phyloP scores from a whole-genome alignment of 2,329 filamentous ascomycete species.

The Coniella lustricola region DNA sequence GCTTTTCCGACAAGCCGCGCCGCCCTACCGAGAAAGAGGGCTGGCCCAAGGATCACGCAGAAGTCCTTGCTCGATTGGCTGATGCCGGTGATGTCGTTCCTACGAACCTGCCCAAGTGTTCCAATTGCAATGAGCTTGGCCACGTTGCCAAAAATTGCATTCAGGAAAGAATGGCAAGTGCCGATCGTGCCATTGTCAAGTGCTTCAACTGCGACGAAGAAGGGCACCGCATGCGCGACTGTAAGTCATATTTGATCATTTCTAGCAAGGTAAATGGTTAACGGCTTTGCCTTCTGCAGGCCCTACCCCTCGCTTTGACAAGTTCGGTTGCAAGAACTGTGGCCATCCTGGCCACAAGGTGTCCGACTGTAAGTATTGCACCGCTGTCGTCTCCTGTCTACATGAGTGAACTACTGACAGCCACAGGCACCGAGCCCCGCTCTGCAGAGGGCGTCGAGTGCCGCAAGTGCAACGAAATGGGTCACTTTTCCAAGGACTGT shows the following conservation, averaged over 20 bases:
- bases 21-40: constrained; percentile 51
- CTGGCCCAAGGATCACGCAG: constrained; percentile 52
- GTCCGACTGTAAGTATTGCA: constrained; percentile 38
- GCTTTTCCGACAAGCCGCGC: constrained; percentile 49
- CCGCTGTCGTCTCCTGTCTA: background rate
- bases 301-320: constrained; percentile 54
- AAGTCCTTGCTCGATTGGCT: constrained; percentile 57
- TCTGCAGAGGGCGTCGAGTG: constrained; percentile 57
- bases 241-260: constrained; percentile 33
- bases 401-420: constrained; percentile 19
- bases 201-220: constrained; percentile 59
- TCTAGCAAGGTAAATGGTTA: constrained; percentile 11
- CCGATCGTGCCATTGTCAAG: constrained; percentile 38
- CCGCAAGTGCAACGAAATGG: constrained; percentile 55
- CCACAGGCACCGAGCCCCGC: constrained; percentile 46
- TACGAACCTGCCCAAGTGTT: constrained; percentile 52
- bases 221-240: constrained; percentile 64
- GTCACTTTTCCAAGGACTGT: constrained; percentile 59
- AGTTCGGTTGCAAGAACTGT: constrained; percentile 63
- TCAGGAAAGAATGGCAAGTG: constrained; percentile 45
- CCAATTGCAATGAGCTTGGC: constrained; percentile 57
- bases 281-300: constrained; percentile 30
- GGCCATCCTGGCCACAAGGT: constrained; percentile 46
- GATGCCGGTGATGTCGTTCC: constrained; percentile 60
- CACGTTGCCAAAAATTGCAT: constrained; percentile 56